Conservation (phyloP, 768 basidiomycete species). For the Leccinum rimulosum region DNA sequence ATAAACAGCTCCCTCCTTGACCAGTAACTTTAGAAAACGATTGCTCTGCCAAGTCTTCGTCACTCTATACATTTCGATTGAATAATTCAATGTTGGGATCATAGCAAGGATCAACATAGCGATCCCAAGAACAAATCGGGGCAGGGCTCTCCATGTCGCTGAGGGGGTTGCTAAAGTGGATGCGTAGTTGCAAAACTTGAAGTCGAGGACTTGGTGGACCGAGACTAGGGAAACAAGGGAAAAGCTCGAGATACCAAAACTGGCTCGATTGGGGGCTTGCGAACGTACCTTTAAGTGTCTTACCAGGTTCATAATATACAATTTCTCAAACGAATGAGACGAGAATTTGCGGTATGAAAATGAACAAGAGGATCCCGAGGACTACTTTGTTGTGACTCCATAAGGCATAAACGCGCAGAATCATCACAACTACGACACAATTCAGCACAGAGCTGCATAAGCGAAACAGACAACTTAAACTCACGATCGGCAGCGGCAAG, state of each 20-base stretch:
- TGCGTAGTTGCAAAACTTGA: neutral
- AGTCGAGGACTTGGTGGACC: neutral
- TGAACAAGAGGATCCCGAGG: neutral
- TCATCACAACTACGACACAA: neutral
- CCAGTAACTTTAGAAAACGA: neutral
- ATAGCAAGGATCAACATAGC: neutral
- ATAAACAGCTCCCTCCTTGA: neutral
- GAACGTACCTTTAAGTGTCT: neutral
- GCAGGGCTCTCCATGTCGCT: neutral
- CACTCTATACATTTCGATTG: neutral
- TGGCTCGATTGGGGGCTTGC: neutral
- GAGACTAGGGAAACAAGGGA: neutral
- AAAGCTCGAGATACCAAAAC: neutral
- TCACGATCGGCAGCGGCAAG: neutral
- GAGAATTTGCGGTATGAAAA: neutral
- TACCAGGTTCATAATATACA: neutral
- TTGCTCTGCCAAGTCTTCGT: neutral
- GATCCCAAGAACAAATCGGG: neutral
- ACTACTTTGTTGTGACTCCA: neutral
- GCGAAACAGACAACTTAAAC: neutral
- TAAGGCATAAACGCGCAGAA: neutral
- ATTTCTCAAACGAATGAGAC: neutral
- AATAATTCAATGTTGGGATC: neutral
- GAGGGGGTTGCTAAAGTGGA: neutral
- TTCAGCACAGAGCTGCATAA: neutral